Evolutionary conservation across 2,329 filamentous ascomycete genomes (phyloP).

Genomic region (Monilinia laxa): DNA sequence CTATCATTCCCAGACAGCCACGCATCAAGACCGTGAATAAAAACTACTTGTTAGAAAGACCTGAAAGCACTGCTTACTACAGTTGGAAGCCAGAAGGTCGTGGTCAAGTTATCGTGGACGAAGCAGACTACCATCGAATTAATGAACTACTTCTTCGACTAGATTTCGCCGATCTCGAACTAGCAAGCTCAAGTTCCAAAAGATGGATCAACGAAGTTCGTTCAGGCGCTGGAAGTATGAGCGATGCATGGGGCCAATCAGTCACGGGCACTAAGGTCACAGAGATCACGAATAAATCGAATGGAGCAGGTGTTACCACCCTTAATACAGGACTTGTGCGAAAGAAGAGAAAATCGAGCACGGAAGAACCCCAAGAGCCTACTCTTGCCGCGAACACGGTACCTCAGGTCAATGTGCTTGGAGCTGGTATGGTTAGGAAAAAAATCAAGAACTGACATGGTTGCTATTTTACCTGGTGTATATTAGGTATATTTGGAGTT

Average conservation of each 20-base stretch:
- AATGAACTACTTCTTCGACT: constrained; percentile 69
- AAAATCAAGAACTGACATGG: constrained; percentile 50
- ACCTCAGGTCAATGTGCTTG: constrained; percentile 49
- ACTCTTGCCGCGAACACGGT: constrained; percentile 14
- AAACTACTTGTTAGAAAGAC: constrained; percentile 50
- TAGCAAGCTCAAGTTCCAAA: constrained; percentile 62
- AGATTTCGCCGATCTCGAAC: constrained; percentile 66
- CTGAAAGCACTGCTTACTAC: constrained; percentile 60
- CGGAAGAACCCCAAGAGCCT: constrained; percentile 24
- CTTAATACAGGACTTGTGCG: constrained; percentile 46
- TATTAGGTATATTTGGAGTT: constrained; percentile 1
- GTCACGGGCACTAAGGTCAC: constrained; percentile 48
- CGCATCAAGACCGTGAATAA: constrained; percentile 60
- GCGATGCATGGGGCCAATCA: constrained; percentile 52
- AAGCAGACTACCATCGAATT: constrained; percentile 64
- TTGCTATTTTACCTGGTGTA: background rate
- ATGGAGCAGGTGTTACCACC: constrained; percentile 38
- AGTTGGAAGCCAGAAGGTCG: constrained; percentile 62
- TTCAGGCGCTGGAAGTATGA: constrained; percentile 41
- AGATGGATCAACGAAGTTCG: constrained; percentile 71
- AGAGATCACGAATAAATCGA: constrained; percentile 28
- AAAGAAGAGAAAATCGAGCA: constrained; percentile 50
- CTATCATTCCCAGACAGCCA: constrained; percentile 63
- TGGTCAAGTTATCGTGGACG: constrained; percentile 62
- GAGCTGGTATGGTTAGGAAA: constrained; percentile 53